Evolutionary conservation across 495 filamentous ascomycete species (phyloP), one percentile per base, ranked within the genome.

Genomic region (Penicillium subrubescens): DNA sequence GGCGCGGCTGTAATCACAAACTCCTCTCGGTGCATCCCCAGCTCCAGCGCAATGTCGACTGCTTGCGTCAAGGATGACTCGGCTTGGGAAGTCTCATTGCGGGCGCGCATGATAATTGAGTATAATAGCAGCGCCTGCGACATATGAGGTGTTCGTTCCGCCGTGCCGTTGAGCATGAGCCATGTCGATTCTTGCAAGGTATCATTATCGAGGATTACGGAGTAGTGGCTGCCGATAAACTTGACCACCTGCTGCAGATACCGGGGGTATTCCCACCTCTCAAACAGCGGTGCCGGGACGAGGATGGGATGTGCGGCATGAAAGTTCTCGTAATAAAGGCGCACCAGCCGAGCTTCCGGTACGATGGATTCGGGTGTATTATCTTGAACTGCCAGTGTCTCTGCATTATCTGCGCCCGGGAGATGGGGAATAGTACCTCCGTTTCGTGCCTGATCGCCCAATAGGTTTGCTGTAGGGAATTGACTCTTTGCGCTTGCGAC

Each of bases 191-290:
- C 51, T 27, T 34, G 25, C 27, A 54, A 54, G 4, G 10, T 54
- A 54, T 54, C 51, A 6, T 54, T 54, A 14, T 54, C 51, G 8
- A 54, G 51, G n/a, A 54, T 14, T 15, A 54, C 17, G 2, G 51
- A 54, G n/a, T 54, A 54, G 15, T 54, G 51, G n/a, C 27, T 54
- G 8, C 51, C 51, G 4, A 54, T 54, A 21, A 54, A 54, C 31
- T 54, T 54, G 51, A 54, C 51, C 15, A 54, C 51, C 51, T 54
- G 51, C 31, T 54, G 51, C 27, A 54, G 11, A 54, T 54, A 54
- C 15, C 2, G 29, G 3, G 51, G 51, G 33, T 54, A 54, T 5
- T 54, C 27, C 51, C 51, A 54, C 15, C n/a, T 14, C 27, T 54
- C 31, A 14, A 17, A 54, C 14, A 54, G 51, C 8, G 27, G 15